Evolutionary conservation across 306 rosid species (phyloP), one percentile per base, ranked within the genome.

Genomic region (Luffa aegyptiaca): DNA sequence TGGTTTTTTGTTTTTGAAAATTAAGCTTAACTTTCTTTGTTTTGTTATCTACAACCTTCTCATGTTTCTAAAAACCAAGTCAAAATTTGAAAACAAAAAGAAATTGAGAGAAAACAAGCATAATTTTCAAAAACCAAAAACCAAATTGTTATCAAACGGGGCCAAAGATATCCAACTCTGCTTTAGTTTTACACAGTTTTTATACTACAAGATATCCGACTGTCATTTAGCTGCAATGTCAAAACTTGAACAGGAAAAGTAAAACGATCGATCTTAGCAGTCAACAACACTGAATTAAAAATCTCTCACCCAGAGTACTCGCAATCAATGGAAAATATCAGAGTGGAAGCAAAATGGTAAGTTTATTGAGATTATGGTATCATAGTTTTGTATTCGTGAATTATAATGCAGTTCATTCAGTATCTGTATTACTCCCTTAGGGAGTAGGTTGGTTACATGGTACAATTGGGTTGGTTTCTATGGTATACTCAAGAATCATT

Each of bases 381-480:
- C 37, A 20, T 21, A 1, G 53, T 44, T 69, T 44, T 69, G 75
- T 69, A 13, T 42, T 63, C 14, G 13, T 37, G 33, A 37, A 17
- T 66, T 66, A 8, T 39, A 16, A 66, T 46, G 41, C 77, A 72
- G 41, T 45, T 72, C 21, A 46, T 72, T 46, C 9, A 46, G 41
- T 13, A 49, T 72, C 49, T 42, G 75, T 69, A 69, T 69, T 69
- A 45, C 58, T n/a, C 55, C 57, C 77, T 21, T 72, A 1, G 56
- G 76, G 77, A 48, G 77, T 48, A 45, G 57, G 58, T 26, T 26
- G 41, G 8, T 46, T 72, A 72, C 77, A 72, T 46, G 77, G 20
- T 72, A 46, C 11, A 72, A 46, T 72, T 48, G 77, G 58, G 46
- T 72, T 33, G 41, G 36, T 46, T 72, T 72, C 77, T 72, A 72